Evolutionary conservation across 2,329 filamentous ascomycete species (phyloP), one percentile per base, ranked within the genome.

Genomic region (Malbranchea cinnamomea): DNA sequence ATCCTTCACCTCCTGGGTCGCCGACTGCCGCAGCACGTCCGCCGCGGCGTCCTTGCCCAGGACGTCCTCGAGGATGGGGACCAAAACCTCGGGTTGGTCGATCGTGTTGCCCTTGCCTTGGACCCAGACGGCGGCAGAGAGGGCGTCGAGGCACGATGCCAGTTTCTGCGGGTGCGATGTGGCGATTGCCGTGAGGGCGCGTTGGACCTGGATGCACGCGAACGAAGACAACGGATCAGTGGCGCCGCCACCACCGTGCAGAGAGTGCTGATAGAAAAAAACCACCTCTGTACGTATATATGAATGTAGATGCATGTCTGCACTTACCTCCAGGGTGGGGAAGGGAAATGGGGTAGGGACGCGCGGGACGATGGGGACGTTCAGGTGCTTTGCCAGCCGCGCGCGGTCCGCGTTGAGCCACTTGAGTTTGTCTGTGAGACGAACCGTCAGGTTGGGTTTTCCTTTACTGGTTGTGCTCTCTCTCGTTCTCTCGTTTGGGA

Each of bases 401-500:
- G 49, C 25, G 10, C 71, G 65, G 40, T 75, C 68, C 8, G 35
- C 31, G 20, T 57, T 46, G 35, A 71, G 67, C 62, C 65, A 76
- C 49, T 60, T 57, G 43, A 62, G 62, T 50, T 75, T 75, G 52
- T 75, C 68, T 71, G 37, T 23, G 16, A 19, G 19, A 13, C 17
- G 16, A 30, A 20, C 14, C 23, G 11, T 16, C 7, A 24, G 22
- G 26, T 29, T 9, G 13, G 14, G 21, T 28, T 18, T 18, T 12
- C 16, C 16, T 27, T 18, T 12, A 25, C n/a, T 5, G n/a, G n/a
- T 26, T 21, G 11, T 15, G 11, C 5, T 13, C 10, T 15, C 3
- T n/a, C 7, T 7, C 26, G 10, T 14, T n/a, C n/a, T n/a, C n/a
- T n/a, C n/a, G n/a, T n/a, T n/a, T n/a, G n/a, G n/a, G n/a, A 15